A percentile compares a stretch with the other conserved stretches of the same genome.
Evolutionary conservation across 2,329 filamentous ascomycete species (phyloP).

Genomic region (Stagonosporopsis chrysanthemi): DNA sequence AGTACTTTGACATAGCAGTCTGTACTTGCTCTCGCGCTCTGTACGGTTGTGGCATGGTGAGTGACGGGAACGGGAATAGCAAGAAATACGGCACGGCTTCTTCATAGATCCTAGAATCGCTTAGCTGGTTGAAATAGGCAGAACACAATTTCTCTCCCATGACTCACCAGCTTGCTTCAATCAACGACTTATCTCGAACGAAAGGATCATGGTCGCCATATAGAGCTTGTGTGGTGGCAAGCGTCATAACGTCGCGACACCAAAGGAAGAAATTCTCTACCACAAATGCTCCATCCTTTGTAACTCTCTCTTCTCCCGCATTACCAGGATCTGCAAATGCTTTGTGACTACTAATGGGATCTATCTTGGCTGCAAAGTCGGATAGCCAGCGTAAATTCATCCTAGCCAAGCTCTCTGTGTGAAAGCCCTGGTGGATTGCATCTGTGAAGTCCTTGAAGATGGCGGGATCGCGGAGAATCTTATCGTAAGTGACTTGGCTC

Average conservation of each 20-base stretch:
- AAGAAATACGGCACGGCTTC: conserved; percentile 1
- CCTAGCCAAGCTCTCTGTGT: conserved; percentile 2
- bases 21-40: neutral
- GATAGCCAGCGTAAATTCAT: conserved; percentile 6
- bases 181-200: neutral
- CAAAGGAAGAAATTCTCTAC: conserved; percentile 6
- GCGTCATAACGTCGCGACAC: conserved; percentile 4
- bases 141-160: neutral
- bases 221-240: neutral
- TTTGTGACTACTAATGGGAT: neutral
- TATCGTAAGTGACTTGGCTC: neutral
- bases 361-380: neutral
- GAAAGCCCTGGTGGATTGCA: conserved; percentile 6
- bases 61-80: neutral
- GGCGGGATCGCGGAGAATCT: neutral
- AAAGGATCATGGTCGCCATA: conserved; percentile 7
- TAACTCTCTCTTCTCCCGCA: neutral
- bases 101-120: neutral
- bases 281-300: neutral
- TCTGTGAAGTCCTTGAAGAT: conserved; percentile 5
- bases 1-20: neutral
- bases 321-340: neutral
- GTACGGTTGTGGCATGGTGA: neutral
- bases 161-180: neutral
- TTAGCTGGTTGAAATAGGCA: neutral